These are phyloP conservation scores for Lasiosphaeriaceae sp. DNA, from an alignment of 495 filamentous ascomycete genomes.

Conservation along the genomic window DNA sequence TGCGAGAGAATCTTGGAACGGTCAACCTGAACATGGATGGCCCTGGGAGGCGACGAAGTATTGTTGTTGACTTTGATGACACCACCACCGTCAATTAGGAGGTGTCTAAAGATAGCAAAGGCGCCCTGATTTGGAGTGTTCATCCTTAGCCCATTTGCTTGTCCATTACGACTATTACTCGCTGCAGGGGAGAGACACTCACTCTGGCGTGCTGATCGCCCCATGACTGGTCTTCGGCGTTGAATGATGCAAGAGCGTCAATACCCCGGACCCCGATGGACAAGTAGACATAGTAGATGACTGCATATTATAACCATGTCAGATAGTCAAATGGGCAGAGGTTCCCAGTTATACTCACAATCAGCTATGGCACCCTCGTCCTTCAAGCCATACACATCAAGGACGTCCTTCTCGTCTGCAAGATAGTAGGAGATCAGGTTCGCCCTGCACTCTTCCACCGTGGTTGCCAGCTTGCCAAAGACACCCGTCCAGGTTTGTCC, in stretches of 20 bases:
- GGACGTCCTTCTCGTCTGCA: not conserved
- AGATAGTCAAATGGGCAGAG: too few relatives aligned
- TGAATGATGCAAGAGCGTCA: not conserved
- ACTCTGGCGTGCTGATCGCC: not conserved
- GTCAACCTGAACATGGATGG: conserved; percentile 35
- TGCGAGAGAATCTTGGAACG: conserved; percentile 32
- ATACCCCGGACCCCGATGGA: not conserved
- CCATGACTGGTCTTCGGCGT: not conserved
- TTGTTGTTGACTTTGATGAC: conserved; percentile 24
- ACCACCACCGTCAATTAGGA: conserved; percentile 32
- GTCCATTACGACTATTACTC: too few relatives aligned
- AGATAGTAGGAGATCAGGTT: not conserved
- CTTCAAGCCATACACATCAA: not conserved
- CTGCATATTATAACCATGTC: not conserved
- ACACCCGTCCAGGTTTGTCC: not conserved
- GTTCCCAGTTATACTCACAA: not conserved
- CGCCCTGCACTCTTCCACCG: not conserved
- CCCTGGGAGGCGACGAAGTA: not conserved
- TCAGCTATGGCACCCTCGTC: not conserved
- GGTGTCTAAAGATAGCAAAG: conserved; percentile 39
- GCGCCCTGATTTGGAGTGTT: conserved; percentile 31
- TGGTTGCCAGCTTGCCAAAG: not conserved
- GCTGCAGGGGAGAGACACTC: too few relatives aligned
- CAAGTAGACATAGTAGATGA: not conserved
- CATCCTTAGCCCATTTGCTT: too few relatives aligned